Evolutionary conservation across 1,139 yeast species (phyloP), one percentile per base, ranked within the genome.

Genomic region (Geotrichum candidum): DNA sequence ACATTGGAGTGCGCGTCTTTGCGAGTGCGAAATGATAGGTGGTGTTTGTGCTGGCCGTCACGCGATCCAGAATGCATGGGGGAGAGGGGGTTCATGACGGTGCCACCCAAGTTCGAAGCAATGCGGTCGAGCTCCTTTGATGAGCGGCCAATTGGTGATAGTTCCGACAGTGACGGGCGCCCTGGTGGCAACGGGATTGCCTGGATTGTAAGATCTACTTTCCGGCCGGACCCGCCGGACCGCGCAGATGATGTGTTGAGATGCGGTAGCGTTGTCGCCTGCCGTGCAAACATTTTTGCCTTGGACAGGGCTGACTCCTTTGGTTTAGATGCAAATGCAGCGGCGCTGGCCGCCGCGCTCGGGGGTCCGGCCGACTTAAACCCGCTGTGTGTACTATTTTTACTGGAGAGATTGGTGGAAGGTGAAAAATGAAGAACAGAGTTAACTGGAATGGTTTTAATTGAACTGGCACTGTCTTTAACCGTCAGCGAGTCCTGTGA

Each of bases 61-160:
- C 65, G 53, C 29, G 60, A 57, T 51, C 61, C 51, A 31, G 63
- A 62, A n/a, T 62, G 57, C 46, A 65, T 59, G 10, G 73, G 64
- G 22, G 67, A 63, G 38, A 70, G 52, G 4, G 71, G 63, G 23
- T 52, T 52, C 38, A 56, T 63, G 67, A 61, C 64, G 2, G 70
- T 78, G n/a, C 77, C 53, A 13, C 56, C 59, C n/a, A 56, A 25
- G 48, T 60, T 72, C 45, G 78, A 73, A 18, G 80, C 80, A n/a
- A 78, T 74, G 51, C 80, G 72, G 46, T 77, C 80, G 11, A 77
- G 73, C 61, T 79, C 82, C 61, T 76, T 75, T 0, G 80, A 77
- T 0, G 80, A 77, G 38, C 80, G 65, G 1, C 76, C 72, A 54
- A 78, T 63, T 0, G 82, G 82, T 0, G 80, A 77, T 53, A 76